A percentile compares a stretch with the other conserved stretches of the same genome.
Conservation (phyloP, 805 yeast species). For the Hanseniaspora vineae region DNA sequence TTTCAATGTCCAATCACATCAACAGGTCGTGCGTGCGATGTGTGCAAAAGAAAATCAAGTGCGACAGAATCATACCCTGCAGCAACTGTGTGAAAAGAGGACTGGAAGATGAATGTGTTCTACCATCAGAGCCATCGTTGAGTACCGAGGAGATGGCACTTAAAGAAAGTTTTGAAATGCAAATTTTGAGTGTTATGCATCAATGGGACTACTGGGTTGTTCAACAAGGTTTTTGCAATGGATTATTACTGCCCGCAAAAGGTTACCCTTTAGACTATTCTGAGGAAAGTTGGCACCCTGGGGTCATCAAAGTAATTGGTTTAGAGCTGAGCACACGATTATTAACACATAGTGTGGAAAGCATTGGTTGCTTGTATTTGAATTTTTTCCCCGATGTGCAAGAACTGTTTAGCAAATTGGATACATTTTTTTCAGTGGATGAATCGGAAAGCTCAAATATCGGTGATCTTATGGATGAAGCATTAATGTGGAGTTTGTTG, state of each 20-base stretch:
- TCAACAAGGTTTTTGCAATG: constrained; percentile 14
- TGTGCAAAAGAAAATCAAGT: constrained; percentile 20
- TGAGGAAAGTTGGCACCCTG: background rate
- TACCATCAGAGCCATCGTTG: background rate
- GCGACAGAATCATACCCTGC: constrained; percentile 23
- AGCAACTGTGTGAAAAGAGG: constrained; percentile 20
- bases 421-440: constrained; percentile 13
- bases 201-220: constrained; percentile 19
- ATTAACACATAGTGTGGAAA: constrained; percentile 19
- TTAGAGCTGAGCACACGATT: constrained; percentile 13
- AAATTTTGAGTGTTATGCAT: constrained; percentile 15
- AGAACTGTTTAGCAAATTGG: constrained; percentile 21
- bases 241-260: constrained; percentile 3
- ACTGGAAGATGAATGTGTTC: constrained; percentile 14
- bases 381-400: constrained; percentile 21
- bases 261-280: background rate
- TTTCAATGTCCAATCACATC: background rate
- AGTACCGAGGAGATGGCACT: too few species aligned
- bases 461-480: constrained; percentile 16
- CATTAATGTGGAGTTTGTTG: constrained; percentile 20
- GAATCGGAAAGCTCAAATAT: constrained; percentile 9
- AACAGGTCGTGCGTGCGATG: constrained; percentile 9
- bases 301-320: constrained; percentile 1
- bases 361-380: constrained; percentile 21
- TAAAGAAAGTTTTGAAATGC: constrained; percentile 6